phyloP scores from a whole-genome alignment of 805 yeast genomes.

The Scheffersomyces lignosus region DNA sequence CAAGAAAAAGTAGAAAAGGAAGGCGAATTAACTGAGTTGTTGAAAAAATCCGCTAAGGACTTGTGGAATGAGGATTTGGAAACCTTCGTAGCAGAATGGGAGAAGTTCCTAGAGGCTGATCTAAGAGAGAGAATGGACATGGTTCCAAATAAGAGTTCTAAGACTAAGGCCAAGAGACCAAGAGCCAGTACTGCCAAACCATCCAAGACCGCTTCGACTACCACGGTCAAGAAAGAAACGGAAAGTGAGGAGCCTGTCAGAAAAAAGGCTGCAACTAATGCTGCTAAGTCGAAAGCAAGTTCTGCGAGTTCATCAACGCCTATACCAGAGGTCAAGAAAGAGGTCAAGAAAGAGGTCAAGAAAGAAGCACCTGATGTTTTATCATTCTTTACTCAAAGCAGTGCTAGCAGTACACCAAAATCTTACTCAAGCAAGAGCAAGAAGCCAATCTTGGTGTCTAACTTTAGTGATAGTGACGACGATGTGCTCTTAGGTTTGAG shows the following conservation, averaged over 20 bases:
- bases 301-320: slow-evolving; percentile 3
- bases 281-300: slow-evolving; percentile 2
- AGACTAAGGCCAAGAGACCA: slow-evolving; percentile 33
- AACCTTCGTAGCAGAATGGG: slow-evolving; percentile 65
- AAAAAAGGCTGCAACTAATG: slow-evolving; percentile 1
- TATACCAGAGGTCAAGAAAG: slow-evolving; percentile 3
- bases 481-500: slow-evolving; percentile 26
- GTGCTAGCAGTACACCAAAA: slow-evolving; percentile 5
- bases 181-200: slow-evolving; percentile 1
- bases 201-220: too few relatives aligned
- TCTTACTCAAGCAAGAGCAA: slow-evolving; percentile 2
- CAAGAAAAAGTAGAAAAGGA: slow-evolving; percentile 73
- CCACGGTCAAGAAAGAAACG: neutral
- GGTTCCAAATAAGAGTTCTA: slow-evolving; percentile 44
- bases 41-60: slow-evolving; percentile 76
- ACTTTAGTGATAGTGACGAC: slow-evolving; percentile 38
- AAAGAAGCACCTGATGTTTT: slow-evolving; percentile 13
- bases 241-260: slow-evolving; percentile 8
- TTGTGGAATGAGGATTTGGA: slow-evolving; percentile 86
- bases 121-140: slow-evolving; percentile 54
- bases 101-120: slow-evolving; percentile 66
- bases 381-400: slow-evolving; percentile 15
- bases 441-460: slow-evolving; percentile 10
- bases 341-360: slow-evolving; percentile 9
- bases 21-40: slow-evolving; percentile 62